These are phyloP conservation scores for Cyberlindnera euphorbiae DNA, from an alignment of 805 yeast species.

Conservation along the genomic window DNA sequence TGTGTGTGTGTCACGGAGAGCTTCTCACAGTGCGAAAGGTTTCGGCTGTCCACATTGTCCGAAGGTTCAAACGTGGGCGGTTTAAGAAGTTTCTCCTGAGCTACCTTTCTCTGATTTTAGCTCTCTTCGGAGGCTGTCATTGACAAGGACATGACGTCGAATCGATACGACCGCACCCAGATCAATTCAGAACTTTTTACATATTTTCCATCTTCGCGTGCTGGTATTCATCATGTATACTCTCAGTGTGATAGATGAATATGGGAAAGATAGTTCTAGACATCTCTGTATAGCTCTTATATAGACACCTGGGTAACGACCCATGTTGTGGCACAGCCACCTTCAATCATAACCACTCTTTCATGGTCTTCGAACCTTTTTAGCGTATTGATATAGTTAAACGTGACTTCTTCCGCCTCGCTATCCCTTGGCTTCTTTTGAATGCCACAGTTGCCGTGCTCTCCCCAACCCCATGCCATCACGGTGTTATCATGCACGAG, in stretches of 20 bases:
- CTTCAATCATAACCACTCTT: conserved; percentile 34
- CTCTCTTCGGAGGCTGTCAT: no score
- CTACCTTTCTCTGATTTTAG: not conserved
- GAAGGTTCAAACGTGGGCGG: no score
- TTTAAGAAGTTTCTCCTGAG: conserved; percentile 18
- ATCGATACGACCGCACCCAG: conserved; percentile 62
- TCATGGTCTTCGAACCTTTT: conserved; percentile 24
- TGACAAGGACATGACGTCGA: conserved; percentile 18
- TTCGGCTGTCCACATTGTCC: conserved; percentile 16
- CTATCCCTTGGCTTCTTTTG: no score
- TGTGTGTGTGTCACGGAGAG: no score
- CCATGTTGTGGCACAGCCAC: conserved; percentile 74
- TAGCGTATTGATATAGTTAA: conserved; percentile 34
- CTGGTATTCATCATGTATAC: conserved; percentile 12
- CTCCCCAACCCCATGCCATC: conserved; percentile 97
- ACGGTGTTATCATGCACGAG: conserved; percentile 33
- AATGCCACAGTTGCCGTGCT: conserved; percentile 90
- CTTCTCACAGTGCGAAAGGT: no score
- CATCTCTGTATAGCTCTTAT: conserved; percentile 34
- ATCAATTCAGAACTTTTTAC: conserved; percentile 55
- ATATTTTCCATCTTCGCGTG: conserved; percentile 70
- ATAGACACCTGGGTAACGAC: conserved; percentile 28
- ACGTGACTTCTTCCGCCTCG: no score
- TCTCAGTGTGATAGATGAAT: conserved; percentile 52
- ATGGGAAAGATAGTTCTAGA: conserved; percentile 77